Base-by-base conservation (phyloP, 2,329 filamentous ascomycete genomes). In the Rosellinia necatrix region DNA sequence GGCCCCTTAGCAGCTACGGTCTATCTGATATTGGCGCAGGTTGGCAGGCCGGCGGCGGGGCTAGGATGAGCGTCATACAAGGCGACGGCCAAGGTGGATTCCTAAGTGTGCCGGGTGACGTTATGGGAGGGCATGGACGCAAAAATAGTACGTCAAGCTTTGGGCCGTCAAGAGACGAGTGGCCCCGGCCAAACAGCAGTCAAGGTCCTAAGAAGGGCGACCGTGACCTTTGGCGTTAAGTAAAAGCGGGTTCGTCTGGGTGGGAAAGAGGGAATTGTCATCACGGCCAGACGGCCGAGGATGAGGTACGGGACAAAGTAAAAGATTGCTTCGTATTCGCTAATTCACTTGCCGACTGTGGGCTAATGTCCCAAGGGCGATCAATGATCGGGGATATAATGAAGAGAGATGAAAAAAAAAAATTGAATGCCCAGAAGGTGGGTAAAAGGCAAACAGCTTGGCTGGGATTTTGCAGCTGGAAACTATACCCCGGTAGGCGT, bases 1-100 rank as follows among this genome's bases (percentile, higher is more conserved):
- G 81, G 30, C 81, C 81, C 27, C 70, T 78, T 51, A 85, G 82
- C 70, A 81, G 78, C 65, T 85, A 84, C 66, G 83, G 83, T 12
- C 75, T 85, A n/a, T 75, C 79, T 13, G 82, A 84, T 59, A 70
- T 81, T 17, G 70, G 76, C 2, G 74, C 76, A 2, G 78, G 78
- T 4, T 84, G 81, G 79, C 77, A 81, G 53, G 71, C 72, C 4
- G 76, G 78, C 6, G 70, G 67, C 2, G 81, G 80, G 6, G 78
- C 81, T 12, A 72, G 83, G 53, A 76, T 77, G 61, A 85, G 82
- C 53, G 72, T 84, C 53, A 75, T 85, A 62, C 66, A 65, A 32
- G 79, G 78, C 19, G 79, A 80, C 42, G 78, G 78, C 0, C 68
- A 74, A 2, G 80, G 81, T 5, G 77, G 77, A 10, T 85, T 85